These are phyloP conservation scores for Phyllostachys edulis DNA, from an alignment of 176 grass and related monocot species.

Conservation along the genomic window DNA sequence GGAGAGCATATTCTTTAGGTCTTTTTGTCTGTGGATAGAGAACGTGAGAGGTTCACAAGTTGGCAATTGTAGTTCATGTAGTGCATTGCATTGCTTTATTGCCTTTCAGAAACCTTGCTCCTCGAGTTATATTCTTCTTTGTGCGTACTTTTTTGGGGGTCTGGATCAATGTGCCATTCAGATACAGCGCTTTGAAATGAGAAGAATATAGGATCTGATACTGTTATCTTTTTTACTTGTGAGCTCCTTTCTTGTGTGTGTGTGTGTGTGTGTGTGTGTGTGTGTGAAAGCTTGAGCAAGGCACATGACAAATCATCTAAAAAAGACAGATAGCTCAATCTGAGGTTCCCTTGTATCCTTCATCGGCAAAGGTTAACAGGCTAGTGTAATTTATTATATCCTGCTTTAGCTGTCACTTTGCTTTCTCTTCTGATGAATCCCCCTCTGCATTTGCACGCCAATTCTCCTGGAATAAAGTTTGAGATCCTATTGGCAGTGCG, in stretches of 20 bases:
- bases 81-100: conserved; percentile 1
- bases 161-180: not conserved
- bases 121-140: conserved; percentile 25
- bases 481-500: not conserved
- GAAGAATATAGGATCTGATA: conserved; percentile 11
- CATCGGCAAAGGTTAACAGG: too few relatives aligned
- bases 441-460: not conserved
- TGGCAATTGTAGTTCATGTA: conserved; percentile 1
- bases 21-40: conserved; percentile 37
- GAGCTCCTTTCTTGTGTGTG: not conserved
- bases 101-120: not conserved
- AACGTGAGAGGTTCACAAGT: conserved; percentile 10
- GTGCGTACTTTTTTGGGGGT: not conserved
- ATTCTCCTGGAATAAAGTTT: not conserved
- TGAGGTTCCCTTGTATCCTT: too few relatives aligned
- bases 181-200: not conserved
- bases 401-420: not conserved
- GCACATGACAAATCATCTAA: too few relatives aligned
- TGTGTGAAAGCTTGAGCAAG: not conserved
- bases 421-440: not conserved
- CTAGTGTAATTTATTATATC: too few relatives aligned
- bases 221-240: not conserved
- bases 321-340: too few relatives aligned
- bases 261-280: too few relatives aligned
- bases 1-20: conserved; percentile 19